Percentiles rank a stretch among this genome's conserved stretches.
Conservation (phyloP, 1,284 basidiomycete species). For the Leccinum griseonigrum region DNA sequence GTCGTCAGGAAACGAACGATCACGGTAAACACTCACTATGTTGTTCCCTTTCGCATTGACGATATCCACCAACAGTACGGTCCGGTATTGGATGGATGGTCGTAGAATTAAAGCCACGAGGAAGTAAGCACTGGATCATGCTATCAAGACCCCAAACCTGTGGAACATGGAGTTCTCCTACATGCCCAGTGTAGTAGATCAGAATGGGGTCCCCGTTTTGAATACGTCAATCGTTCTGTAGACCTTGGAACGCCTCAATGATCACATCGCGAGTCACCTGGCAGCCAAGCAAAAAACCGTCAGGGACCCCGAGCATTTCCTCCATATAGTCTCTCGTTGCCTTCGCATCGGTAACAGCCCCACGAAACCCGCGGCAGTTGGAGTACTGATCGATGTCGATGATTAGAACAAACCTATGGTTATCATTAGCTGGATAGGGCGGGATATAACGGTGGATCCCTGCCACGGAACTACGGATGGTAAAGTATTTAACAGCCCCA, state of each 20-base stretch:
- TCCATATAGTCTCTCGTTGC: constrained; percentile 49
- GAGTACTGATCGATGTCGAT: constrained; percentile 61
- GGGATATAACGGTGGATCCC: neutral
- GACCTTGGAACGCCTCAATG: constrained; percentile 47
- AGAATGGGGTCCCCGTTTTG: constrained; percentile 55
- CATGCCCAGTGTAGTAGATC: constrained; percentile 65
- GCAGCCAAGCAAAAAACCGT: constrained; percentile 46
- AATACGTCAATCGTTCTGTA: constrained; percentile 53
- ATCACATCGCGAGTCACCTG: constrained; percentile 55
- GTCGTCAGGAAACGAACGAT: neutral
- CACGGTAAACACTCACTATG: constrained; percentile 30
- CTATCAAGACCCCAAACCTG: constrained; percentile 41
- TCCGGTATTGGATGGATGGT: constrained; percentile 44
- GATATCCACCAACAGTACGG: constrained; percentile 52
- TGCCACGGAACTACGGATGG: neutral
- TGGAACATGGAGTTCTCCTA: constrained; percentile 49
- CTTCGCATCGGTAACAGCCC: constrained; percentile 56
- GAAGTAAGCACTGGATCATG: constrained; percentile 53
- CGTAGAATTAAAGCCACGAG: constrained; percentile 51
- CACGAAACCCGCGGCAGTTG: constrained; percentile 51
- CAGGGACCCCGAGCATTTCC: constrained; percentile 49
- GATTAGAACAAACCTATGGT: constrained; percentile 49
- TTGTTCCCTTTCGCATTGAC: constrained; percentile 56
- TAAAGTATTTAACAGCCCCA: neutral
- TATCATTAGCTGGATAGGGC: neutral